These are phyloP conservation scores for Globisporangium takayamanum DNA, from an alignment of 352 stramenopile genomes.

Conservation along the genomic window DNA sequence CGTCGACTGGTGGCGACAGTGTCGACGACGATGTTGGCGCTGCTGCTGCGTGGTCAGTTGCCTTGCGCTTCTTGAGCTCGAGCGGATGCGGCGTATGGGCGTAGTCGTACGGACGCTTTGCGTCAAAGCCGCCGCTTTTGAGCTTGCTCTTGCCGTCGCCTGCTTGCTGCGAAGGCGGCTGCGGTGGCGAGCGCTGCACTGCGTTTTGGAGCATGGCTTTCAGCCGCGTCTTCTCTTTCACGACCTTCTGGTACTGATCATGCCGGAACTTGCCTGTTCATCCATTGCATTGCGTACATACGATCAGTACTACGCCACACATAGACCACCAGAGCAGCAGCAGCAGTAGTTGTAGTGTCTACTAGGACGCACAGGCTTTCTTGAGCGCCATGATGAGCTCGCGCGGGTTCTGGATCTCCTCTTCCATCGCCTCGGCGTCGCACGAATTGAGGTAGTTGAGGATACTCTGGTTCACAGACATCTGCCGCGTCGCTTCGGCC, in stretches of 20 bases:
- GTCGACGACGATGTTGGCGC: constrained; percentile 6
- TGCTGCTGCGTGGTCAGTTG: constrained; percentile 5
- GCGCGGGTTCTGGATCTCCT: constrained; percentile 70
- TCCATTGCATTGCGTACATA: not conserved
- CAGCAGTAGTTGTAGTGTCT: not conserved
- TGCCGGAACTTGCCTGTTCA: constrained; percentile 48
- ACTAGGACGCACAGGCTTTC: constrained; percentile 52
- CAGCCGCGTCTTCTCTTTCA: constrained; percentile 69
- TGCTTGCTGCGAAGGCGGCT: constrained; percentile 12
- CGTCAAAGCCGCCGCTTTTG: constrained; percentile 15
- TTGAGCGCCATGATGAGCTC: constrained; percentile 74
- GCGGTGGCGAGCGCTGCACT: constrained; percentile 10
- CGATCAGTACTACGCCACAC: not conserved
- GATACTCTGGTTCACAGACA: constrained; percentile 68
- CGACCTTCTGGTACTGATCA: constrained; percentile 78
- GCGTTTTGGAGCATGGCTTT: constrained; percentile 56
- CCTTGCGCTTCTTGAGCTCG: constrained; percentile 60
- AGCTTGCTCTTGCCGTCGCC: constrained; percentile 25
- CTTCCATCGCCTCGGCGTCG: constrained; percentile 56
- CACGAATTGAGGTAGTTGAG: constrained; percentile 66
- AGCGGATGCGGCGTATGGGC: constrained; percentile 15
- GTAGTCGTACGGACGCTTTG: constrained; percentile 27
- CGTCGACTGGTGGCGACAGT: constrained; percentile 11
- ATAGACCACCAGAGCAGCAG: not conserved
- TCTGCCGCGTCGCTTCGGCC: constrained; percentile 36